Conservation (phyloP, 768 basidiomycete genomes). For the Pilatotrama ljubarskyi region DNA sequence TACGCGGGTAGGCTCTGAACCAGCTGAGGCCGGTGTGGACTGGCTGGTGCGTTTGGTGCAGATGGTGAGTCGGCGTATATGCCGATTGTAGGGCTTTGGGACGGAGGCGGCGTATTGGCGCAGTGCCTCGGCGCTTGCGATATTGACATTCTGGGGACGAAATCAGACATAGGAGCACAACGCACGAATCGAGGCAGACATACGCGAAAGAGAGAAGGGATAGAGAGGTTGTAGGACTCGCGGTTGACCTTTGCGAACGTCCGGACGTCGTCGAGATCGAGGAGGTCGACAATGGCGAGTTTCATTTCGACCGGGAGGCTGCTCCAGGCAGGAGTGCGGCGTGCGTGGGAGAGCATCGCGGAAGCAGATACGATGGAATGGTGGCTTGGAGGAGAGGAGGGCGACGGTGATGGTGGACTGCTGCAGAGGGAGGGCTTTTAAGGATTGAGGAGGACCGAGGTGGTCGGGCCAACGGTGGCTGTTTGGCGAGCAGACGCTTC, state of each 20-base stretch:
- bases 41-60: constrained; percentile 39
- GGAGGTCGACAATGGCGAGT: constrained; percentile 52
- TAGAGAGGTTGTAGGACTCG: constrained; percentile 48
- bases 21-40: constrained; percentile 19
- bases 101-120: constrained; percentile 55
- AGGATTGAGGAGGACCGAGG: constrained; percentile 18
- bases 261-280: constrained; percentile 46
- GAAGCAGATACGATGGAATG: neutral
- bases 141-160: constrained; percentile 46
- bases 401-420: constrained; percentile 4
- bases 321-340: constrained; percentile 42
- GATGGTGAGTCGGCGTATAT: constrained; percentile 50
- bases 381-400: neutral
- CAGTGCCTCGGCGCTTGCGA: constrained; percentile 49
- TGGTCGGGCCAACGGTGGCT: constrained; percentile 14
- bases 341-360: constrained; percentile 17
- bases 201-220: neutral
- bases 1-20: constrained; percentile 23
- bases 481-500: neutral
- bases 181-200: constrained; percentile 1
- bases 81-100: constrained; percentile 52
- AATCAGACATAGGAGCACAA: neutral
- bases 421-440: neutral
- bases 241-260: constrained; percentile 51
- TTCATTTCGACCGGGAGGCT: constrained; percentile 67